Base-by-base conservation (phyloP, 176 grass and related monocot genomes). In the Oryza meridionalis region DNA sequence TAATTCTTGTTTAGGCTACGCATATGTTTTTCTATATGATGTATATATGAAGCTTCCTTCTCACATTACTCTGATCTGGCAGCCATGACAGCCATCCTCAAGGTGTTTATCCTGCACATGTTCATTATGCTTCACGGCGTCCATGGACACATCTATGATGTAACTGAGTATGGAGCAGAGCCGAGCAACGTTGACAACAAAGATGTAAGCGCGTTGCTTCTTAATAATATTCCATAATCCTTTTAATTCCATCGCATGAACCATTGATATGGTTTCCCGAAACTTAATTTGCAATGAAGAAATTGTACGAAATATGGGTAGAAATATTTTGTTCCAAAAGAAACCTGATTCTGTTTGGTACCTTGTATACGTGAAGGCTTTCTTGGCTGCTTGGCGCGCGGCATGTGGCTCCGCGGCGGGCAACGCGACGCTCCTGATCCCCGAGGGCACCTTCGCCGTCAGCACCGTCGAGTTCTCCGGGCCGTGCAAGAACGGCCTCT, bases 311-410 rank as follows among this genome's bases (percentile, higher is more conserved):
- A 35, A 35, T 35, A 0, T 35, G 33, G 0, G 33, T 35, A 35
- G 33, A 45, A 45, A 45, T 45, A 29, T 29, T 2, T 29, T 42
- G 40, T 9, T 42, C 33, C 33, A 35, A 35, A 35, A 35, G 32
- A 35, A 35, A 35, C 0, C 5, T 35, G 33, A 35, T 0, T 0
- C 11, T 47, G 45, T 47, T 47, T 47, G 45, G 1, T 47, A 6
- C n/a, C 40, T 37, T 22, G 7, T 17, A 21, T 35, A 24, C 26
- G 50, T 72, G 51, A 78, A 83, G 90, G 82, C 90, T 24, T 78
- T 88, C 64, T 64, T 88, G 86, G 82, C 43, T 1, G 90, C 86
- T 12, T 85, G 86, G 82, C 83, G 64, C 61, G 90, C 77, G 19
- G 86, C 86, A 47, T 88, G 90, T 63, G 37, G 29, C 65, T 82